phyloP scores from a whole-genome alignment of 2,329 filamentous ascomycete genomes.

The Myriosclerotinia duriaeana region DNA sequence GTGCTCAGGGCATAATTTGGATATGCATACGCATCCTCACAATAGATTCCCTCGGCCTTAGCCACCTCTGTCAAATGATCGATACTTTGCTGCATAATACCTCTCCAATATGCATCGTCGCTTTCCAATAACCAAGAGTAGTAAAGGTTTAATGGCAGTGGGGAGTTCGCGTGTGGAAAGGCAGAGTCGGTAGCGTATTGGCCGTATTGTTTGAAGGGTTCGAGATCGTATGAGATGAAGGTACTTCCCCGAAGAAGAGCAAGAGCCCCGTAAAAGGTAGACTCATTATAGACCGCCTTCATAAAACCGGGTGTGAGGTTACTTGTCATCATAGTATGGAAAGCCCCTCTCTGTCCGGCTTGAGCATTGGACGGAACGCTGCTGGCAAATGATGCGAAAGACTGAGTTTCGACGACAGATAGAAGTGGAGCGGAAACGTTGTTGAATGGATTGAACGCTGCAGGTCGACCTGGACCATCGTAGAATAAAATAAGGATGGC shows the following conservation, averaged over 20 bases:
- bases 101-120: slow-evolving; percentile 39
- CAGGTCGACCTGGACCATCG: slow-evolving; percentile 37
- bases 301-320: slow-evolving; percentile 33
- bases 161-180: slow-evolving; percentile 38
- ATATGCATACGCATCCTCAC: slow-evolving; percentile 29
- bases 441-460: slow-evolving; percentile 33
- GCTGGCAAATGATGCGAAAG: slow-evolving; percentile 26
- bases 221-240: slow-evolving; percentile 37
- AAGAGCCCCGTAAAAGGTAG: slow-evolving; percentile 28
- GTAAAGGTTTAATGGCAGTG: slow-evolving; percentile 37
- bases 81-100: slow-evolving; percentile 33
- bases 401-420: slow-evolving; percentile 1
- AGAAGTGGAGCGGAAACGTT: slow-evolving; percentile 25
- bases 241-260: slow-evolving; percentile 29
- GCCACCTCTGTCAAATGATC: slow-evolving; percentile 37
- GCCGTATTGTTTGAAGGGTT: slow-evolving; percentile 40
- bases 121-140: slow-evolving; percentile 33
- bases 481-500: slow-evolving; percentile 37
- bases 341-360: slow-evolving; percentile 35
- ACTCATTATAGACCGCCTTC: slow-evolving; percentile 31
- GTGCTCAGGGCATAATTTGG: slow-evolving; percentile 32
- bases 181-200: slow-evolving; percentile 39
- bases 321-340: slow-evolving; percentile 38
- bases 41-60: slow-evolving; percentile 37
- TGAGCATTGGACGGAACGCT: slow-evolving; percentile 30